Conservation (phyloP, 106 monocot species). For the Dendrobium huoshanense region DNA sequence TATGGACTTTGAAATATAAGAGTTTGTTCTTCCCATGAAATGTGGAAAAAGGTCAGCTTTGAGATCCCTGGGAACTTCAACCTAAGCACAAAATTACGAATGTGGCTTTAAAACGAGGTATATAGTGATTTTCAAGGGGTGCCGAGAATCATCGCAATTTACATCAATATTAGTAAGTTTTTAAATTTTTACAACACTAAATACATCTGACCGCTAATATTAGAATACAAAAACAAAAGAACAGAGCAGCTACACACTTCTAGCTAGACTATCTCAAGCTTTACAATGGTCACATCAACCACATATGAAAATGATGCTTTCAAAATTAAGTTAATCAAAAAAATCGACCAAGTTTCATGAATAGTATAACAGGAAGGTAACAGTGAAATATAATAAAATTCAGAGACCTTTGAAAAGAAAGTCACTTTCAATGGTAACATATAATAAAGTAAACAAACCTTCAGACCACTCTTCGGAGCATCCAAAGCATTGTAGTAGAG, state of each 20-base stretch:
- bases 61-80: constrained; percentile 33
- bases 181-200: neutral
- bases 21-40: constrained; percentile 38
- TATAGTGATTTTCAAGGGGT: neutral
- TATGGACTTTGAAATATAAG: constrained; percentile 43
- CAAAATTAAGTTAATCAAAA: too few species aligned
- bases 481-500: constrained; percentile 72
- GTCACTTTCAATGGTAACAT: neutral
- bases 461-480: constrained; percentile 58
- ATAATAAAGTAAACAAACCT: constrained; percentile 32
- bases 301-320: too few species aligned
- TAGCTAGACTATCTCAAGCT: neutral
- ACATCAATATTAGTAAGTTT: neutral
- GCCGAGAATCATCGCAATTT: neutral
- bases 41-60: constrained; percentile 43
- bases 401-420: neutral
- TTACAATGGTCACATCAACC: too few species aligned
- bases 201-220: neutral
- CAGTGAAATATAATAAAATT: neutral
- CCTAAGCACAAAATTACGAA: constrained; percentile 18
- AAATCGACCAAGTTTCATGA: too few species aligned
- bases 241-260: neutral
- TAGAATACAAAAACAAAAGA: neutral
- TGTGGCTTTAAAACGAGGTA: neutral
- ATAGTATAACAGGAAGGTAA: neutral